Base-by-base conservation (phyloP, 192 early-diverging fungal genomes). In the Rhizophagus sp. region DNA sequence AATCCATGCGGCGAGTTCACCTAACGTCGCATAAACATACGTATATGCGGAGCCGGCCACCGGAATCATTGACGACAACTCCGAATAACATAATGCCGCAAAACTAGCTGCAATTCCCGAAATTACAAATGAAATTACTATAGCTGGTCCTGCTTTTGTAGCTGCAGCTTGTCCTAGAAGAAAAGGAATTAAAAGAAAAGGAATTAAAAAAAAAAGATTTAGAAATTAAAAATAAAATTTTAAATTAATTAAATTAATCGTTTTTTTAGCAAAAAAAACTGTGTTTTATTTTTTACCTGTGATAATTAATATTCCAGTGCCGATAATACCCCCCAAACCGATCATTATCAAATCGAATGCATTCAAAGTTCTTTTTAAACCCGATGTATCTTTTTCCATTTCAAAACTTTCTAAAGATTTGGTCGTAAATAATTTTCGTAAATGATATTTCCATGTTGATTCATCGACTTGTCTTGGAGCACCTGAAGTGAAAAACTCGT, bases 1-100 rank as follows among this genome's bases (percentile, higher is more conserved):
- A 61, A 95, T 93, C 96, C 96, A 97, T 2, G 92, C 95, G 25
- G 95, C 78, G 27, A 96, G 80, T 86, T 97, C 96, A 17, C 96
- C 96, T 76, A 96, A 83, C 0, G 95, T 94, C 11, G 93, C 93
- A 74, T 96, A 97, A 2, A 92, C 89, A 70, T 92, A 97, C 0
- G 94, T 93, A 81, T 96, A 97, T 8, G 96, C 94, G 0, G 95
- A 95, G 8, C 96, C 95, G 10, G 95, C 91, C 19, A 95, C 89
- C 1, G 95, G 95, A 27, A 97, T 90, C 92, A 95, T 93, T 11
- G 95, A 92, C 0, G 94, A 90, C 85, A 97, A 86, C 85, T 97
- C 95, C 11, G 95, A 91, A 79, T 96, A 97, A 61, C 92, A 94
- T 2, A 97, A 87, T 1, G 92, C 92, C 2, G 95, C 93, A 73